phyloP scores from a whole-genome alignment of 768 basidiomycete species.

The Boletellus sp. region DNA sequence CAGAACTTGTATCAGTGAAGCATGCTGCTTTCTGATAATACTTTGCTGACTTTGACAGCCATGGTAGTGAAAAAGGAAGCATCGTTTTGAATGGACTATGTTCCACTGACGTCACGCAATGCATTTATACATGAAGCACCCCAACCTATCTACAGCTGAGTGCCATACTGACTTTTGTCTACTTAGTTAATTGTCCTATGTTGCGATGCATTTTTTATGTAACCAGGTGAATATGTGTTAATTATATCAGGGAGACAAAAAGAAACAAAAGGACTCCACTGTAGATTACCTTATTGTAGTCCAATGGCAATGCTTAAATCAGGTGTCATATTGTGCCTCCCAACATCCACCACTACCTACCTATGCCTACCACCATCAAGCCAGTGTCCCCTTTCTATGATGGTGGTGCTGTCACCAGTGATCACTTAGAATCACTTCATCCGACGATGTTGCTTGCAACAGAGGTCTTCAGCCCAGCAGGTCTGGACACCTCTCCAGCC shows the following conservation, averaged over 20 bases:
- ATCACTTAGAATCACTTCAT: background rate
- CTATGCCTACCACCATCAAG: background rate
- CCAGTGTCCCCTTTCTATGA: background rate
- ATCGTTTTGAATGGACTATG: background rate
- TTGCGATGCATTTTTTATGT: too few relatives aligned
- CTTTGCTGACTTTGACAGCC: background rate
- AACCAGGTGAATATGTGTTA: too few relatives aligned
- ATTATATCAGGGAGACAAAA: background rate
- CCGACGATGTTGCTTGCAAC: background rate
- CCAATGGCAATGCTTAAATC: too few relatives aligned
- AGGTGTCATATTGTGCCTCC: too few relatives aligned
- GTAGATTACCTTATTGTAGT: background rate
- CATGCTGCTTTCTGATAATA: background rate
- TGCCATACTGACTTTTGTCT: too few relatives aligned
- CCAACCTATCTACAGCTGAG: too few relatives aligned
- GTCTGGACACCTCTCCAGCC: background rate
- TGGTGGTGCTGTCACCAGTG: background rate
- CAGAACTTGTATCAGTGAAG: background rate
- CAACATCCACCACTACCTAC: too few relatives aligned
- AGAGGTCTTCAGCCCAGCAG: background rate
- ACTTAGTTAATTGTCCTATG: too few relatives aligned
- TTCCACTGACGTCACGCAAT: background rate
- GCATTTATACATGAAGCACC: background rate
- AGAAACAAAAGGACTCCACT: background rate
- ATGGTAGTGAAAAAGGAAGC: background rate